Evolutionary conservation across 257 asterid genomes (phyloP).

Genomic region (Jacaranda mimosifolia): DNA sequence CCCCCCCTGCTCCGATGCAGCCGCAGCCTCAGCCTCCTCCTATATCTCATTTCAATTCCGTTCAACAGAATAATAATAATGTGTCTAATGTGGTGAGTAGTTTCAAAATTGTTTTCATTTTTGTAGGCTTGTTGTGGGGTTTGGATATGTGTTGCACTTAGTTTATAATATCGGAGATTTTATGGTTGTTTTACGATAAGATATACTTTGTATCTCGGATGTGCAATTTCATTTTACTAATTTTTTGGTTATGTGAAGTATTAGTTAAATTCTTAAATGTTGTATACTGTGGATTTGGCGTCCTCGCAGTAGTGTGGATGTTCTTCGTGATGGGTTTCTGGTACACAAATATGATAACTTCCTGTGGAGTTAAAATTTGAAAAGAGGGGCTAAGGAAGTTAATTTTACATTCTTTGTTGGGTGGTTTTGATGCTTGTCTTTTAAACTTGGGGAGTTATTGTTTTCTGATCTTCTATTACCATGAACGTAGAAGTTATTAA

Average conservation of each 20-base stretch:
- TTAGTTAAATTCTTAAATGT: neutral
- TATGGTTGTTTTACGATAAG: conserved; percentile 8
- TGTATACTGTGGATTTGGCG: neutral
- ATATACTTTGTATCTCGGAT: neutral
- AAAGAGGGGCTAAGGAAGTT: neutral
- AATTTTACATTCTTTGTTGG: neutral
- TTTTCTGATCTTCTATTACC: conserved; percentile 22
- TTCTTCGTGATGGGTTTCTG: neutral
- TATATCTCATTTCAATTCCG: conserved; percentile 44
- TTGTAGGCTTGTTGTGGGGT: conserved; percentile 17
- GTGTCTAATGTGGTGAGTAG: conserved; percentile 55
- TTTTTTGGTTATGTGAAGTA: neutral
- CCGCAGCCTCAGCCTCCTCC: conserved; percentile 42
- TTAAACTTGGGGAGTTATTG: no score
- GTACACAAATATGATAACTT: neutral
- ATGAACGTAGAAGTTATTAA: neutral
- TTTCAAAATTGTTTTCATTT: conserved; percentile 8
- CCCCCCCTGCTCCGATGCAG: conserved; percentile 47
- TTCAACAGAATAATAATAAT: conserved; percentile 44
- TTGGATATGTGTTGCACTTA: conserved; percentile 8
- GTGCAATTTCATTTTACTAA: neutral
- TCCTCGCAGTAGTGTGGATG: conserved; percentile 5
- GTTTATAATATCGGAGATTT: neutral
- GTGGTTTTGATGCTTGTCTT: conserved; percentile 21
- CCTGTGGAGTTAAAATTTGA: neutral